A percentile compares a stretch with the other conserved stretches of the same genome.
phyloP scores from a whole-genome alignment of 768 basidiomycete genomes.

The Hericium rajendrae region DNA sequence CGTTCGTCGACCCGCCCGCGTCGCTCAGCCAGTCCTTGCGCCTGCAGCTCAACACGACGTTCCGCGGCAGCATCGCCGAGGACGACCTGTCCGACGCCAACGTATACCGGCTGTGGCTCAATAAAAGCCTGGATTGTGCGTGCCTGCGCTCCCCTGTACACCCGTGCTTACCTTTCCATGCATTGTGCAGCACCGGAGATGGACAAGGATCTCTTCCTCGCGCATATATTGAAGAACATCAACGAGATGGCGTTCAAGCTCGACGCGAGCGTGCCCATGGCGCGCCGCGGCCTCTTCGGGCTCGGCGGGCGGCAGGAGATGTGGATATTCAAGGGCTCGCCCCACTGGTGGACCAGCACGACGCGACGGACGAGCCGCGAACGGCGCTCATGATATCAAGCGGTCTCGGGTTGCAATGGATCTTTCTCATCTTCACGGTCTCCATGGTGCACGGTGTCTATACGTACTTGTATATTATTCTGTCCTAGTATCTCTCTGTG shows the following conservation, averaged over 20 bases:
- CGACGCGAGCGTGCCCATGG: conserved; percentile 59
- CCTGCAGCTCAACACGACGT: conserved; percentile 28
- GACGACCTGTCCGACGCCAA: conserved; percentile 26
- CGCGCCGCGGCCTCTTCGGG: conserved; percentile 26
- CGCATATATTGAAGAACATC: conserved; percentile 54
- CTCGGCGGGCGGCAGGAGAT: conserved; percentile 43
- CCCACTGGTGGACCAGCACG: conserved; percentile 10
- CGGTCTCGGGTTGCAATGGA: background rate
- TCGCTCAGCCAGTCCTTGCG: conserved; percentile 30
- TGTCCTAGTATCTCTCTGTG: background rate
- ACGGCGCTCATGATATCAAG: background rate
- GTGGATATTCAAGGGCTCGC: conserved; percentile 50
- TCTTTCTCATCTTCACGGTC: no score
- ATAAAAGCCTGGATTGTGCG: conserved; percentile 18
- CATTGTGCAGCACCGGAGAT: conserved; percentile 17
- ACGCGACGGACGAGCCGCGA: background rate
- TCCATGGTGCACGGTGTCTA: background rate
- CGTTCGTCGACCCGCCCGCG: conserved; percentile 32
- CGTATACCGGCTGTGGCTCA: conserved; percentile 44
- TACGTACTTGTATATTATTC: background rate
- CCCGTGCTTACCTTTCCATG: background rate
- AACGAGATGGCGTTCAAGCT: conserved; percentile 48
- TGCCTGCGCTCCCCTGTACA: background rate
- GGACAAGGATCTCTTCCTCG: conserved; percentile 46
- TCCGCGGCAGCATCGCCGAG: conserved; percentile 36